Conservation (phyloP, 1,284 basidiomycete species). For the Hymenochaete sp. region DNA sequence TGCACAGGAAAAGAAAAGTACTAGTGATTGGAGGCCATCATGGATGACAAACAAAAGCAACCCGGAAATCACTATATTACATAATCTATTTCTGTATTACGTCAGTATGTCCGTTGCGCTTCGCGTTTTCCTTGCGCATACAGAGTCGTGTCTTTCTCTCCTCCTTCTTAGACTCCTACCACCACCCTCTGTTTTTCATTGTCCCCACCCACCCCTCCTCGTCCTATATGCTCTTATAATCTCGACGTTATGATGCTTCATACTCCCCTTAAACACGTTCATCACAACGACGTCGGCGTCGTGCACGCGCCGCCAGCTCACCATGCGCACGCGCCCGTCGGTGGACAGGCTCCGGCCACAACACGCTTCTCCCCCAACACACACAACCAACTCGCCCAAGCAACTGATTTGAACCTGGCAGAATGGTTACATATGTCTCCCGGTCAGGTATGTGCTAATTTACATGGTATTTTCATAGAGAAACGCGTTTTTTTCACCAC, state of each 20-base stretch:
- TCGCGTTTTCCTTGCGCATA: neutral
- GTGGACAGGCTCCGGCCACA: neutral
- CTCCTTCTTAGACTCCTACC: neutral
- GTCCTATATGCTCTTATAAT: neutral
- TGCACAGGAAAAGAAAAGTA: too few relatives aligned
- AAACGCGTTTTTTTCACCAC: too few relatives aligned
- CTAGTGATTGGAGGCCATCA: too few relatives aligned
- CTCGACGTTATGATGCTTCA: constrained; percentile 4
- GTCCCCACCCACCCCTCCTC: neutral
- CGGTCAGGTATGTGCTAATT: constrained; percentile 8
- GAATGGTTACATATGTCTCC: constrained; percentile 17
- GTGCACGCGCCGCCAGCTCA: constrained; percentile 11
- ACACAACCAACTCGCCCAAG: constrained; percentile 1
- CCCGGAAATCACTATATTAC: too few relatives aligned
- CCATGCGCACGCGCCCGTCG: constrained; percentile 2
- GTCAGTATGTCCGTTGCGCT: too few relatives aligned
- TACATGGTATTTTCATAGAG: too few relatives aligned
- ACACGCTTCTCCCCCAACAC: constrained; percentile 3
- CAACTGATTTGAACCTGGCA: constrained; percentile 10
- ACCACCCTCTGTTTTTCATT: neutral
- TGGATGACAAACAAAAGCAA: too few relatives aligned
- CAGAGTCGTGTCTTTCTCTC: neutral
- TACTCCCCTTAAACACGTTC: constrained; percentile 10
- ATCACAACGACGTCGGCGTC: constrained; percentile 1
- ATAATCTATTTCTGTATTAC: too few relatives aligned